Conservation (phyloP, 306 rosid genomes). For the Cicer arietinum region DNA sequence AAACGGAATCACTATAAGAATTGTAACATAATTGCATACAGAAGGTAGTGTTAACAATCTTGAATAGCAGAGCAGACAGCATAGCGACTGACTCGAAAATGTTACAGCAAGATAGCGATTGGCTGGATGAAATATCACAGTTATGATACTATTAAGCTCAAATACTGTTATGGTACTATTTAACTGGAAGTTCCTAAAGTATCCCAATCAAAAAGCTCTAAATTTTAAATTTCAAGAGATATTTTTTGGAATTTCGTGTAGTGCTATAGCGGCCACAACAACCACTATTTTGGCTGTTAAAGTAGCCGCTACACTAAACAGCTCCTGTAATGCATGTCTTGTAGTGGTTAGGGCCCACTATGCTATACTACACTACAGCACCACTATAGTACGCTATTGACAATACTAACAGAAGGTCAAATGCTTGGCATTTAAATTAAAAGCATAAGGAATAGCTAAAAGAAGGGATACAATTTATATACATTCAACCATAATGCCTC, state of each 20-base stretch:
- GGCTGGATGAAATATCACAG: background rate
- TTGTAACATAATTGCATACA: conserved; percentile 11
- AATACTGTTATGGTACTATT: background rate
- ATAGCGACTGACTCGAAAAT: background rate
- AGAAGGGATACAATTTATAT: background rate
- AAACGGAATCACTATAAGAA: conserved; percentile 2
- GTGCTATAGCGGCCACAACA: background rate
- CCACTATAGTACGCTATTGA: background rate
- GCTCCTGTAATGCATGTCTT: background rate
- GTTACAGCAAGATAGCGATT: background rate
- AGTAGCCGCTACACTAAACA: background rate
- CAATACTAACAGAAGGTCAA: background rate
- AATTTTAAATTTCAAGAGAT: background rate
- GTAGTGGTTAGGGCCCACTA: background rate
- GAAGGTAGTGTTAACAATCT: background rate
- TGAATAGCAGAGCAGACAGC: background rate
- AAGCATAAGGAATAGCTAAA: conserved; percentile 11
- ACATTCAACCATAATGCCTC: conserved; percentile 19
- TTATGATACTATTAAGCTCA: background rate
- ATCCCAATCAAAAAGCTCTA: background rate
- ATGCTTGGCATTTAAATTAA: conserved; percentile 20
- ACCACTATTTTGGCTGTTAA: background rate
- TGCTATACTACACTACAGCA: background rate
- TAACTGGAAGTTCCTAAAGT: background rate
- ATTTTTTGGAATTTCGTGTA: background rate